Conservation (phyloP, 139 green algal genomes). For the Tetraselmis chui region DNA sequence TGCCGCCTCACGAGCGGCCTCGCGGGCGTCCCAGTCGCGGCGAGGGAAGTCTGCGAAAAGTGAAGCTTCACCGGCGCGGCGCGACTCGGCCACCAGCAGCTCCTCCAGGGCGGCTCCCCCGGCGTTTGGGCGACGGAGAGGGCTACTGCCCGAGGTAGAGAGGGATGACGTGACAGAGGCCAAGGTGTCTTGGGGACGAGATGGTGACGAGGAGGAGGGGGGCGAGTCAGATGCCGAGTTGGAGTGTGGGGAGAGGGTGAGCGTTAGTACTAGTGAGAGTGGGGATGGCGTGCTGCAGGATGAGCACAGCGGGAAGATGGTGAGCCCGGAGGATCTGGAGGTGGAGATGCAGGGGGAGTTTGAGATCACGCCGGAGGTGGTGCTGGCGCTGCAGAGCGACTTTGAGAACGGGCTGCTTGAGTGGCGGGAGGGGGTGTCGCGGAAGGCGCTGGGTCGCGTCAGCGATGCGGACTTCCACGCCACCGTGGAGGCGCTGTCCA, state of each 20-base stretch:
- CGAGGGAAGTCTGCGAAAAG: background rate
- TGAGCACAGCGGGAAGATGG: slow-evolving; percentile 8
- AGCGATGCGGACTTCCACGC: slow-evolving; percentile 21
- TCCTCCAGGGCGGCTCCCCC: no score
- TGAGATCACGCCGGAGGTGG: slow-evolving; percentile 27
- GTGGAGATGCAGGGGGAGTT: slow-evolving; percentile 28
- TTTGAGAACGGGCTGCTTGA: slow-evolving; percentile 27
- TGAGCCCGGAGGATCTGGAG: slow-evolving; percentile 27
- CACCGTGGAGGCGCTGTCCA: background rate
- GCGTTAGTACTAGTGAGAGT: no score
- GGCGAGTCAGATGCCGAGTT: slow-evolving; percentile 24
- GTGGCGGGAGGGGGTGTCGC: slow-evolving; percentile 29
- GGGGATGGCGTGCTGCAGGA: slow-evolving; percentile 27
- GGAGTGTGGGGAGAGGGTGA: slow-evolving; percentile 5
- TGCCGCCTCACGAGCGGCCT: no score
- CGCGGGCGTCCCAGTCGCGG: background rate
- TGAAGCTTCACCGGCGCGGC: background rate
- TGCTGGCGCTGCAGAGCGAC: slow-evolving; percentile 29
- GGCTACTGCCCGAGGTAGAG: no score
- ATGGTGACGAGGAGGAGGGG: slow-evolving; percentile 30
- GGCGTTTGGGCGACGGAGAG: background rate
- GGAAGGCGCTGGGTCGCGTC: slow-evolving; percentile 30
- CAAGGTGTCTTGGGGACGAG: background rate
- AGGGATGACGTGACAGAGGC: no score
- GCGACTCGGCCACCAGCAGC: background rate